Base-by-base conservation (phyloP, 345 rosid species). In the Luvunga scandens region DNA sequence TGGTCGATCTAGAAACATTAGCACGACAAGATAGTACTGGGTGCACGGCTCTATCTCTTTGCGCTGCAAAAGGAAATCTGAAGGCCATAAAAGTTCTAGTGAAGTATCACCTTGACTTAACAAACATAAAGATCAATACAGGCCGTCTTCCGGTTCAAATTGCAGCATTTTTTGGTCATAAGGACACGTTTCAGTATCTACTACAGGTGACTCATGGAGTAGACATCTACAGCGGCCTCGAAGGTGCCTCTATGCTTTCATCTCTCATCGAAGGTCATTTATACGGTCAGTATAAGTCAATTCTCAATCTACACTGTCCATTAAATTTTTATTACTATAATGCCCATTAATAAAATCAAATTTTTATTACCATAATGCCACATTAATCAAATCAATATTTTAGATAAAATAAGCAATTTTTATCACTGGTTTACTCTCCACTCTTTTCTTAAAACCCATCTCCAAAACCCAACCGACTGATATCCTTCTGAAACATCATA, bases 21-120 rank as follows among this genome's bases (percentile, higher is more conserved):
- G 28, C 22, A 2, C 18, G 39, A 19, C 4, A 10, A 66, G 50
- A 31, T 22, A 0, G 0, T 2, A 1, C 0, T 7, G 30, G 30
- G 1, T 0, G 0, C 7, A 34, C 71, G 13, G 2, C 2, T 34
- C 12, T n/a, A 2, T 0, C 6, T 9, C 7, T 4, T 5, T 9
- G 18, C 1, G 48, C 30, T 1, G 7, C 3, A 9, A 2, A 24
- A 9, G 71, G 71, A 2, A 67, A 38, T n/a, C 10, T 13, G n/a
- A 22, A 8, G 27, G 70, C 48, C 25, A 4, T 14, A 8, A 6
- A 66, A 66, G 3, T 8, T n/a, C 38, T 66, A 8, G 18, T 34
- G 18, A 22, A 7, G 18, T 3, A 22, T 38, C 9, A 66, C 70
- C 10, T 6, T 4, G 25, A 36, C 1, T 38, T 67, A 18, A 48